Conservation (phyloP, 805 yeast species). For the Ogataea allantospora region DNA sequence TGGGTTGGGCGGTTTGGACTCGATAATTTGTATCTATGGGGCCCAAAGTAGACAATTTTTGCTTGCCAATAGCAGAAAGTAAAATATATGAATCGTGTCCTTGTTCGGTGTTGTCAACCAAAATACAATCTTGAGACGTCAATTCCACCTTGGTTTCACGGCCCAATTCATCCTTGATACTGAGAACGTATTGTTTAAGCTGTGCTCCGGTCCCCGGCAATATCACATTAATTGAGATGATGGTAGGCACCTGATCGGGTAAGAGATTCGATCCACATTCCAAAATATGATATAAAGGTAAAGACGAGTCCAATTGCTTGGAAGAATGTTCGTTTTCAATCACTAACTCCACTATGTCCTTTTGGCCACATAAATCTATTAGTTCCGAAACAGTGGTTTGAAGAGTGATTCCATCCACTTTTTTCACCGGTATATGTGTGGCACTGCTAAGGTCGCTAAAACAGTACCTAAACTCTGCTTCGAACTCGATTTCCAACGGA, state of each 20-base stretch:
- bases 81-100: slow-evolving; percentile 38
- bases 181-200: slow-evolving; percentile 29
- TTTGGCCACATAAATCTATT: slow-evolving; percentile 5
- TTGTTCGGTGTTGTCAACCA: slow-evolving; percentile 33
- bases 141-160: slow-evolving; percentile 22
- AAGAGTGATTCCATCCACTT: slow-evolving; percentile 13
- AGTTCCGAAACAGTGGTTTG: slow-evolving; percentile 21
- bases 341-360: slow-evolving; percentile 13
- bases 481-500: slow-evolving; percentile 18
- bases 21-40: slow-evolving; percentile 13
- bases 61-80: slow-evolving; percentile 37
- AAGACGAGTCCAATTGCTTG: slow-evolving; percentile 8
- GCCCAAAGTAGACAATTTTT: slow-evolving; percentile 25
- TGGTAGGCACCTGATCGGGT: slow-evolving; percentile 21
- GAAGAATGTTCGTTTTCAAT: slow-evolving; percentile 21
- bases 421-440: neutral
- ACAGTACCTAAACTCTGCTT: slow-evolving; percentile 18
- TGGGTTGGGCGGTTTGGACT: neutral
- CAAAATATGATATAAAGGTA: slow-evolving; percentile 20
- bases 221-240: slow-evolving; percentile 15
- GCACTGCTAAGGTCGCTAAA: slow-evolving; percentile 1
- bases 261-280: slow-evolving; percentile 16
- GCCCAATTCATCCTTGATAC: slow-evolving; percentile 18
- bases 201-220: slow-evolving; percentile 3
- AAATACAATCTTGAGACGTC: slow-evolving; percentile 42